Percentiles rank a stretch among this genome's conserved stretches.
Conservation (phyloP, 2,329 filamentous ascomycete genomes). For the Penicillium sp. region DNA sequence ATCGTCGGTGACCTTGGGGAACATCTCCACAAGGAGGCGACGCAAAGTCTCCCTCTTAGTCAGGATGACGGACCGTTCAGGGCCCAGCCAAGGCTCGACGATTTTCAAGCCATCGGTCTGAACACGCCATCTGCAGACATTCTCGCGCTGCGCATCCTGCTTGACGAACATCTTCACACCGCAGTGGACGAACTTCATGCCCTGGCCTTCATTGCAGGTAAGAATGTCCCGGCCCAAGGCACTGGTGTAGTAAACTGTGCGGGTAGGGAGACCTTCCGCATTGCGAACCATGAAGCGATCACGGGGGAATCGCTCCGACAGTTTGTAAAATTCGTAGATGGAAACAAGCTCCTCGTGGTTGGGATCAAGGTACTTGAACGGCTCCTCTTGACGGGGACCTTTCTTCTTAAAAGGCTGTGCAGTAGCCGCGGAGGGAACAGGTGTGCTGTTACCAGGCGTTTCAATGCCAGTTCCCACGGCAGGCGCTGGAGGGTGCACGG, state of each 20-base stretch:
- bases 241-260: constrained; percentile 96
- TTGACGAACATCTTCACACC: constrained; percentile 99
- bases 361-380: constrained; percentile 82
- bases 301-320: constrained; percentile 79
- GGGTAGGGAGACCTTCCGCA: constrained; percentile 78
- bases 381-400: constrained; percentile 65
- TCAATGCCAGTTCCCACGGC: constrained; percentile 24
- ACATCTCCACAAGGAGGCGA: constrained; percentile 89
- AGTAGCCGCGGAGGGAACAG: constrained; percentile 16
- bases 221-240: constrained; percentile 81
- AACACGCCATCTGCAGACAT: constrained; percentile 90
- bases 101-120: constrained; percentile 92
- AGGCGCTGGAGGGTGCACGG: constrained; percentile 32
- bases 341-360: constrained; percentile 72
- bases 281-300: constrained; percentile 97
- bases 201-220: constrained; percentile 79
- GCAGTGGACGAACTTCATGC: constrained; percentile 92
- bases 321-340: constrained; percentile 80
- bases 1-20: constrained; percentile 77
- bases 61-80: constrained; percentile 70
- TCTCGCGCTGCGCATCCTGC: constrained; percentile 82
- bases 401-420: constrained; percentile 33
- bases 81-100: constrained; percentile 83
- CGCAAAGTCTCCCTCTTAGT: constrained; percentile 75
- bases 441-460: constrained; percentile 23